Conservation (phyloP, 345 rosid species). For the Pseudoturritis turrita region DNA sequence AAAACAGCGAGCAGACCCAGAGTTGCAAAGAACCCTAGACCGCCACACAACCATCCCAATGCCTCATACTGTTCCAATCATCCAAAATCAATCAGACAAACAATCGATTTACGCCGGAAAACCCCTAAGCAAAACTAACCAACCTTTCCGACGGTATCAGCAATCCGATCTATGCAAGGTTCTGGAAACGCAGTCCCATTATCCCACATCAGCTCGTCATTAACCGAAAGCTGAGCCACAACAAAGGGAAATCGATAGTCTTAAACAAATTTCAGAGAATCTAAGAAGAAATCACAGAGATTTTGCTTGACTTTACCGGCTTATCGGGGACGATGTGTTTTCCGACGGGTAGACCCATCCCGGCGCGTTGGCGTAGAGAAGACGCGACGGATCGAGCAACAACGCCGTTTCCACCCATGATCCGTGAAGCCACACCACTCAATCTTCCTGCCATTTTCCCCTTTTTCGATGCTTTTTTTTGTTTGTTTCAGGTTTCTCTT, state of each 20-base stretch:
- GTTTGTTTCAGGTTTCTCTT: conserved; percentile 4
- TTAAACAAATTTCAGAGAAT: background rate
- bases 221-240: conserved; percentile 57
- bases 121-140: background rate
- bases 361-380: conserved; percentile 82
- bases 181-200: conserved; percentile 91
- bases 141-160: conserved; percentile 96
- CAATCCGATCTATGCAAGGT: conserved; percentile 96
- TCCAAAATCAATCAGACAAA: background rate
- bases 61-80: conserved; percentile 70
- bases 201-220: conserved; percentile 94
- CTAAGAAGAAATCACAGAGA: background rate
- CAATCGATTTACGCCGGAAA: background rate
- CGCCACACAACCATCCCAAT: conserved; percentile 94
- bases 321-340: conserved; percentile 94
- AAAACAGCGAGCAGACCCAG: conserved; percentile 69
- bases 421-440: conserved; percentile 65
- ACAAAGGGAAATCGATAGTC: background rate
- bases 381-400: conserved; percentile 67
- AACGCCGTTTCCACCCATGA: conserved; percentile 89
- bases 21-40: conserved; percentile 71
- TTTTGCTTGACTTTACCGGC: conserved; percentile 53
- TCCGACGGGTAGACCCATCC: conserved; percentile 96
- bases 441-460: conserved; percentile 73
- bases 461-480: background rate